Conservation (phyloP, 2,329 filamentous ascomycete species). For the Orbilia javanica region DNA sequence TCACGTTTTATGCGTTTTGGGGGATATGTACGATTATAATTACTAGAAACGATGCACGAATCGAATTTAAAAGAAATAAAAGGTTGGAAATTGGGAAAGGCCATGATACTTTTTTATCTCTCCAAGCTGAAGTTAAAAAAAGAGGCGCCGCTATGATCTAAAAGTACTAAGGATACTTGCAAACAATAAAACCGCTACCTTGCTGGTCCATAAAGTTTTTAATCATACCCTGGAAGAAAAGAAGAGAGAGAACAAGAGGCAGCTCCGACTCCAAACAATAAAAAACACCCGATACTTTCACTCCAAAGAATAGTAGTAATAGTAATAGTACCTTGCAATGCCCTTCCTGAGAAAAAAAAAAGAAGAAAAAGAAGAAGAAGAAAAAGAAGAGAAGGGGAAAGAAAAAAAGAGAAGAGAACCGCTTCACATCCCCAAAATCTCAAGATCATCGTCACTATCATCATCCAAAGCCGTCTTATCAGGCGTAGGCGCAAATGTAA, state of each 20-base stretch:
- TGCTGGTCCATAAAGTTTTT: constrained; percentile 14
- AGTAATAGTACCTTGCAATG: neutral
- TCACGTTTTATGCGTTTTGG: neutral
- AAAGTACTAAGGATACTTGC: neutral
- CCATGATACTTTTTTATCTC: neutral
- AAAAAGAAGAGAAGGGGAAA: no score
- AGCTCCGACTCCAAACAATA: constrained; percentile 8
- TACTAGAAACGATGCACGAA: neutral
- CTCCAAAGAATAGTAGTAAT: constrained; percentile 1
- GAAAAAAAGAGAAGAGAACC: no score
- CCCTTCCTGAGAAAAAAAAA: no score
- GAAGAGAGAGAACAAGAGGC: neutral
- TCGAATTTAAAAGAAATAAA: no score
- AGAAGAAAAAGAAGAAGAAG: no score
- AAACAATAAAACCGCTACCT: constrained; percentile 20
- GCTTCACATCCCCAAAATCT: constrained; percentile 51
- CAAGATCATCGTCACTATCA: constrained; percentile 54
- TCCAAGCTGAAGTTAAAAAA: neutral
- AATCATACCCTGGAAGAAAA: neutral
- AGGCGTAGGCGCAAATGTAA: constrained; percentile 48
- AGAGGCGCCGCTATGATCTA: neutral
- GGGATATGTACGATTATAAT: neutral
- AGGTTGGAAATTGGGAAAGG: neutral
- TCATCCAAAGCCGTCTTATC: constrained; percentile 20
- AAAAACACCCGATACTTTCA: neutral